These are phyloP conservation scores for Beauveria sp. DNA, from an alignment of 2,329 filamentous ascomycete genomes.

Conservation along the genomic window DNA sequence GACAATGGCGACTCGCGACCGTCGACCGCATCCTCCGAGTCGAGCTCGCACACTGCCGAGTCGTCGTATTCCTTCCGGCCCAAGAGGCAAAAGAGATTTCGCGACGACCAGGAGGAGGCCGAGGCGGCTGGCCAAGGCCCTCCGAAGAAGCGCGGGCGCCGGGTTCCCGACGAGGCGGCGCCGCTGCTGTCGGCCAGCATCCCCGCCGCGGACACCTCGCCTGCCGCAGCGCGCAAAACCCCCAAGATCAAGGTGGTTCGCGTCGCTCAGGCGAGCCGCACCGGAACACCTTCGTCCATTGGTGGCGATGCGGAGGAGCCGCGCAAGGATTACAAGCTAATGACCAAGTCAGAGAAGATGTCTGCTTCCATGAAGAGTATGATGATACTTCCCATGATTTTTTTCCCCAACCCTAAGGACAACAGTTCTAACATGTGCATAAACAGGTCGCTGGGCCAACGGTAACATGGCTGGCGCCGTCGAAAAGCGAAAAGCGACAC, in stretches of 20 bases:
- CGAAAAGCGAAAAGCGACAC: slow-evolving; percentile 51
- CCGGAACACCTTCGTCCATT: slow-evolving; percentile 22
- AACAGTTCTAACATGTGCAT: neutral
- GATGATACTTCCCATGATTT: slow-evolving; percentile 17
- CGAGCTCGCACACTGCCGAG: slow-evolving; percentile 39
- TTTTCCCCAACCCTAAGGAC: neutral
- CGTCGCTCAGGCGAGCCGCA: slow-evolving; percentile 20
- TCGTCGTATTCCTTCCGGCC: slow-evolving; percentile 48
- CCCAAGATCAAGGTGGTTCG: slow-evolving; percentile 33
- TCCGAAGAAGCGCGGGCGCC: slow-evolving; percentile 29
- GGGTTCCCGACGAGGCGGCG: slow-evolving; percentile 4
- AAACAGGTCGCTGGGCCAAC: slow-evolving; percentile 49
- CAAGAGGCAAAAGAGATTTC: slow-evolving; percentile 48
- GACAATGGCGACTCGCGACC: slow-evolving; percentile 42
- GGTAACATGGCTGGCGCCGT: slow-evolving; percentile 55
- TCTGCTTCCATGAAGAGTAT: slow-evolving; percentile 57
- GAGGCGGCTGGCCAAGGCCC: slow-evolving; percentile 29
- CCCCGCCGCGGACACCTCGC: neutral
- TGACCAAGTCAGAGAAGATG: slow-evolving; percentile 62
- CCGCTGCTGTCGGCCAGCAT: neutral
- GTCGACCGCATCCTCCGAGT: slow-evolving; percentile 45
- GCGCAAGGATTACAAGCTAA: slow-evolving; percentile 49
- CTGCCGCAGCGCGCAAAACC: slow-evolving; percentile 23
- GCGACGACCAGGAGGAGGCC: slow-evolving; percentile 38
- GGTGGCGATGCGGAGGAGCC: slow-evolving; percentile 31